A percentile compares a stretch with the other conserved stretches of the same genome.
Conservation (phyloP, 257 asterid species). For the Solanum piurae region DNA sequence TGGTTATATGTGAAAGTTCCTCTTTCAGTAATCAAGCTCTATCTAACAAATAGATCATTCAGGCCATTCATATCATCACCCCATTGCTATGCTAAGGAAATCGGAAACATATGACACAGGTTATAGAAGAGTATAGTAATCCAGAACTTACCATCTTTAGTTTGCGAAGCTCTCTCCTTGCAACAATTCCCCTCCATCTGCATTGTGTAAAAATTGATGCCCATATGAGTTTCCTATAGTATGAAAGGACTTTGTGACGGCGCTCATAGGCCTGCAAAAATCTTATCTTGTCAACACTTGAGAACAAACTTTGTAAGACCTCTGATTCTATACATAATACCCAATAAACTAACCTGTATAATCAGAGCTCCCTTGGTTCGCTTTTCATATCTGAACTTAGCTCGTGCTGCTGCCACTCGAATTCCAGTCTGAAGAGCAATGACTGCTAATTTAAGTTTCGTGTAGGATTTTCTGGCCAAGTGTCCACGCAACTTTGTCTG, state of each 20-base stretch:
- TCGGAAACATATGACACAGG: not conserved
- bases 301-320: not conserved
- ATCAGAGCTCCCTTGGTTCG: conserved; percentile 59
- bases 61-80: not conserved
- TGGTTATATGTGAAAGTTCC: too few species aligned
- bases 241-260: conserved; percentile 57
- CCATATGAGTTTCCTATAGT: conserved; percentile 59
- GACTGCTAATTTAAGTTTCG: conserved; percentile 39
- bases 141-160: conserved; percentile 59
- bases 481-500: conserved; percentile 76
- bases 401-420: conserved; percentile 71
- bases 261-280: conserved; percentile 76
- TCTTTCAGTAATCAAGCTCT: not conserved
- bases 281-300: conserved; percentile 9
- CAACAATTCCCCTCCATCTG: conserved; percentile 86
- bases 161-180: conserved; percentile 71
- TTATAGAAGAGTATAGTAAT: not conserved
- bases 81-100: not conserved
- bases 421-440: conserved; percentile 65
- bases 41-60: not conserved
- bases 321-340: conserved; percentile 7
- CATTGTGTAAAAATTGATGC: conserved; percentile 67
- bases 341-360: conserved; percentile 52
- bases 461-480: conserved; percentile 51
- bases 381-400: conserved; percentile 47